Base-by-base conservation (phyloP, 2,329 filamentous ascomycete genomes). In the Dothideomycetes sp. region DNA sequence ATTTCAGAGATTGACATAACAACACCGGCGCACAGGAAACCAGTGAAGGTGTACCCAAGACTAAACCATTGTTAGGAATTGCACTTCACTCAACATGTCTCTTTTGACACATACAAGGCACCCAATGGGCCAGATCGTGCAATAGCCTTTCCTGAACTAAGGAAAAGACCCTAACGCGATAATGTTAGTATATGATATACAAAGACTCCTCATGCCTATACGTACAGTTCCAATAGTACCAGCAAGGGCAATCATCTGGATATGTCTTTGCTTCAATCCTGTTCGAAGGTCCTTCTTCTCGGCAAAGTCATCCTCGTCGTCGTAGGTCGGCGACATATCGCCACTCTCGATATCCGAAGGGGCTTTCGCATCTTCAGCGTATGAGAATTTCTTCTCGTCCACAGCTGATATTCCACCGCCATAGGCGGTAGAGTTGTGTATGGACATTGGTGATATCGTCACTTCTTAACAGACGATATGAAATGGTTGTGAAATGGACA, bases 241-340 rank as follows among this genome's bases (percentile, higher is more conserved):
- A 2, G 58, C 58, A 15, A 63, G 46, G 11, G 59, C 56, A 34
- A 61, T 61, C 56, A 61, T 60, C 24, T 46, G 45, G 11, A 46
- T 45, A 17, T 46, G 44, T 19, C 47, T 36, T 19, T 49, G 47
- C 18, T 38, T 41, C 12, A 49, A 35, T 4, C 47, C 47, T 22
- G 45, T 43, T 22, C 39, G 40, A 3, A 49, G 17, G 46, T 52
- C 38, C 43, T 27, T 16, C 33, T 35, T 24, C 18, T 40, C 38
- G 5, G 31, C 34, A 3, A 35, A 24, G 1, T 32, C 34, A 27
- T 12, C 22, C 12, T 27, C 22, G 12, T 27, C 22, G 12, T 27
- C 22, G 7, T 40, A 40, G 10, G 24, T 19, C 3, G 37, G 31
- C 10, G 34, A n/a, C 16, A 19, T n/a, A 12, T 30, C 29, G 7